Evolutionary conservation across 2,329 filamentous ascomycete genomes (phyloP).

Genomic region (Fusarium camptoceras): DNA sequence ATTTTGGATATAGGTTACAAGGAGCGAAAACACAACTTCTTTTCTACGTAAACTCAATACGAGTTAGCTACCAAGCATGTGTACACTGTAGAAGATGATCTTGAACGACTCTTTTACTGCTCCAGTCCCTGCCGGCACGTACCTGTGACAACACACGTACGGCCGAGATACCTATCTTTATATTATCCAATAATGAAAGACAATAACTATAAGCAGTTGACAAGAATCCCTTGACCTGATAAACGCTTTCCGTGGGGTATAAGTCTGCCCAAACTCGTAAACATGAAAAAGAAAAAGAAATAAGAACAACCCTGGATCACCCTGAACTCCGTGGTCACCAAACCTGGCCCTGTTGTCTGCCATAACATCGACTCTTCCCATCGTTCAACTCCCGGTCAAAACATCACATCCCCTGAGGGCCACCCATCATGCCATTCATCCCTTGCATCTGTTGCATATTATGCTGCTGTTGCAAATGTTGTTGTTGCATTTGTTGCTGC

Average conservation of each 20-base stretch:
- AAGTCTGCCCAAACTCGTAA: conserved; percentile 45
- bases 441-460: conserved; percentile 45
- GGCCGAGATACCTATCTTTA: conserved; percentile 3
- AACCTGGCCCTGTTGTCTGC: conserved; percentile 18
- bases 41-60: background rate
- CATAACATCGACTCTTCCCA: conserved; percentile 22
- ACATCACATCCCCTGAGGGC: conserved; percentile 60
- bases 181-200: conserved; percentile 29
- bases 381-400: background rate
- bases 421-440: conserved; percentile 63
- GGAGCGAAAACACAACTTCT: background rate
- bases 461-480: conserved; percentile 45
- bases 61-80: background rate
- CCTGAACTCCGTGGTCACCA: conserved; percentile 38
- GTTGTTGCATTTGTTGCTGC: conserved; percentile 47
- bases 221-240: conserved; percentile 35
- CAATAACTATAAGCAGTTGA: conserved; percentile 20
- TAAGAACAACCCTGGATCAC: conserved; percentile 23
- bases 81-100: background rate
- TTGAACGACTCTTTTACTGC: background rate
- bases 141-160: conserved; percentile 7
- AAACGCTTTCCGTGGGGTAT: conserved; percentile 50
- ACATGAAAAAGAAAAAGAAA: conserved; percentile 19
- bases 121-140: background rate
- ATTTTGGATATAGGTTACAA: background rate